A percentile compares a stretch with the other conserved stretches of the same genome.
Evolutionary conservation across 108 stramenopile genomes (phyloP).

Genomic region (Stephanodiscus triporus): DNA sequence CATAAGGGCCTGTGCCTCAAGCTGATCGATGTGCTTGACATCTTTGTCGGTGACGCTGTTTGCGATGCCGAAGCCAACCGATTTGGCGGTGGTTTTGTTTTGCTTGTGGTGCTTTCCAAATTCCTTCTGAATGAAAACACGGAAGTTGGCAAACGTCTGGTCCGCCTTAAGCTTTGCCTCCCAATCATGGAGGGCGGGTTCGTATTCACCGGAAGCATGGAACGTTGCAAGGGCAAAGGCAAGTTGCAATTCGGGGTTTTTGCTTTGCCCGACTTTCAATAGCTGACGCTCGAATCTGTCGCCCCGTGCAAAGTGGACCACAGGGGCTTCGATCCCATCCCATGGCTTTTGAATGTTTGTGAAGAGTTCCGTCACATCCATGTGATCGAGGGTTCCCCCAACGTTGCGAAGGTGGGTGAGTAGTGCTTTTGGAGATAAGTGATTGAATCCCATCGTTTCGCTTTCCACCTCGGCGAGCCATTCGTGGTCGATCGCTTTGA

Average conservation of each 20-base stretch:
- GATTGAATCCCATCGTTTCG: not conserved
- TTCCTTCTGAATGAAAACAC: slow-evolving; percentile 8
- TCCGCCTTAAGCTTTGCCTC: not conserved
- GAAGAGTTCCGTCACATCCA: slow-evolving; percentile 17
- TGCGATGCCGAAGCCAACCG: too few relatives aligned
- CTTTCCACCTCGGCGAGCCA: not conserved
- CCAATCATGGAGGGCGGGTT: not conserved
- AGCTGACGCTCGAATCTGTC: not conserved
- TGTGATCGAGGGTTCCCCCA: slow-evolving; percentile 18
- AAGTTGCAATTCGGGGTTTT: not conserved
- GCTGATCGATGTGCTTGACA: too few relatives aligned
- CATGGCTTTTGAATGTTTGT: not conserved
- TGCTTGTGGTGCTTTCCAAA: not conserved
- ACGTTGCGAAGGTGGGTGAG: too few relatives aligned
- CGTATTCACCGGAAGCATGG: not conserved
- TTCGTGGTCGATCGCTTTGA: slow-evolving; percentile 4
- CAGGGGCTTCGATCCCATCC: slow-evolving; percentile 18
- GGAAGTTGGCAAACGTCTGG: slow-evolving; percentile 8
- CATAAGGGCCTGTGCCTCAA: too few relatives aligned
- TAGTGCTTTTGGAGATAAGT: too few relatives aligned
- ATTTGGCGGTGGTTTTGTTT: slow-evolving; percentile 19
- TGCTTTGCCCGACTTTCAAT: not conserved
- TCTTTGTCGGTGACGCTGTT: too few relatives aligned
- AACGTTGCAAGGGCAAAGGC: not conserved
- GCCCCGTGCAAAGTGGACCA: not conserved